Percentiles rank a stretch among this genome's conserved stretches.
Conservation (phyloP, 1,139 yeast species). For the Lodderomyces orthopsilosis region DNA sequence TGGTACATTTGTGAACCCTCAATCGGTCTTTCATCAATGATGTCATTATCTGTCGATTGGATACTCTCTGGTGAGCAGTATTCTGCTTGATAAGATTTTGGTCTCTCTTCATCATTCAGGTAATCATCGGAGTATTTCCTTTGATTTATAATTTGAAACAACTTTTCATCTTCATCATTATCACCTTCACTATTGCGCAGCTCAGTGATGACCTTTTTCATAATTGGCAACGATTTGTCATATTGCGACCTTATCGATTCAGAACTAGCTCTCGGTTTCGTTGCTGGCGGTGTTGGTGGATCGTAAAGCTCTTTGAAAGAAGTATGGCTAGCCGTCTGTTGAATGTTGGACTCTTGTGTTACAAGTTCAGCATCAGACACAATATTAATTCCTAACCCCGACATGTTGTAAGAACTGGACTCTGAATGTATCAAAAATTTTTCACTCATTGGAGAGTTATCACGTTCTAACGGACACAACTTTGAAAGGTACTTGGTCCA, state of each 20-base stretch:
- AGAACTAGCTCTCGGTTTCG: slow-evolving; percentile 3
- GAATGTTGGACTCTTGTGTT: slow-evolving; percentile 2
- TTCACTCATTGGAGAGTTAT: slow-evolving; percentile 23
- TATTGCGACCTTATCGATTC: slow-evolving; percentile 17
- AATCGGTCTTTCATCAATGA: slow-evolving; percentile 1
- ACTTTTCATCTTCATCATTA: slow-evolving; percentile 12
- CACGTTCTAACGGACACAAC: slow-evolving; percentile 32
- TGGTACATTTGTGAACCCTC: neutral
- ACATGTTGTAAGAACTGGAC: slow-evolving; percentile 21
- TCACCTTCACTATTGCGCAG: slow-evolving; percentile 2
- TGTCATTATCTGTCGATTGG: slow-evolving; percentile 2
- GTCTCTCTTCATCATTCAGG: slow-evolving; percentile 19
- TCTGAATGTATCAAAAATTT: slow-evolving; percentile 22
- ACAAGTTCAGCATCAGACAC: slow-evolving; percentile 20
- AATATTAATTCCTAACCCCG: slow-evolving; percentile 38
- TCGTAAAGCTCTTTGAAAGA: slow-evolving; percentile 9
- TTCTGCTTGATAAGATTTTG: slow-evolving; percentile 32
- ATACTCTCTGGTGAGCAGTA: slow-evolving; percentile 12
- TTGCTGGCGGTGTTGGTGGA: slow-evolving; percentile 10
- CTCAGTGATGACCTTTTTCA: slow-evolving; percentile 24
- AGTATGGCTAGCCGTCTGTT: neutral
- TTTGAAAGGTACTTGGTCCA: slow-evolving; percentile 30
- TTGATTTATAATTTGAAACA: slow-evolving; percentile 14
- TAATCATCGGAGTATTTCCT: slow-evolving; percentile 11
- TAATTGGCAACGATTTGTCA: slow-evolving; percentile 26